Evolutionary conservation across 805 yeast species (phyloP).

Genomic region (Aciculoconidium aculeatum): DNA sequence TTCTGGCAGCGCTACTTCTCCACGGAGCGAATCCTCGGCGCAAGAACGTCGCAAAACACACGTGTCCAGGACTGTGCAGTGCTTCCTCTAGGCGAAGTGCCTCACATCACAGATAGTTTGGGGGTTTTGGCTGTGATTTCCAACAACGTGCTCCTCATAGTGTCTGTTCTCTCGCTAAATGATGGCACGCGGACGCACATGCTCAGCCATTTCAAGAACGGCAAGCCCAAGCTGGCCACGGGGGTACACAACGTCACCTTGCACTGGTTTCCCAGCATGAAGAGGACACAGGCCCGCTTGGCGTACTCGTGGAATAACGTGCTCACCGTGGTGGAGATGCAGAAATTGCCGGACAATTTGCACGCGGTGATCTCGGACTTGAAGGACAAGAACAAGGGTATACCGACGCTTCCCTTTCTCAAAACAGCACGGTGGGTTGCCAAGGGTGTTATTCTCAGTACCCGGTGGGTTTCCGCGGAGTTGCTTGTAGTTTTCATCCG

Average conservation of each 20-base stretch:
- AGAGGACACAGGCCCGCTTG: constrained; percentile 43
- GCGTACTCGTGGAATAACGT: constrained; percentile 69
- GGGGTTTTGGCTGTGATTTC: constrained; percentile 61
- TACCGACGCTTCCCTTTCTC: constrained; percentile 21
- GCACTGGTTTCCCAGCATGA: constrained; percentile 57
- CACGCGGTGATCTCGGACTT: constrained; percentile 20
- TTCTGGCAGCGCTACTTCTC: constrained; percentile 45
- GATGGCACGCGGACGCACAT: constrained; percentile 18
- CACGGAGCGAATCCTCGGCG: constrained; percentile 50
- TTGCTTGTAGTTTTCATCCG: constrained; percentile 20
- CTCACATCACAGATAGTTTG: constrained; percentile 49
- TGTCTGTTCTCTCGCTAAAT: constrained; percentile 48
- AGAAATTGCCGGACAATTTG: constrained; percentile 28
- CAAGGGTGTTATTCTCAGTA: constrained; percentile 31
- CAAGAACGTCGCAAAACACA: constrained; percentile 18
- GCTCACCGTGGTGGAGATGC: constrained; percentile 50
- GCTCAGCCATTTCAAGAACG: constrained; percentile 48
- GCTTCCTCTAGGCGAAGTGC: constrained; percentile 56
- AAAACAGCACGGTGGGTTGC: constrained; percentile 21
- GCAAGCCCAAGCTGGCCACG: constrained; percentile 35
- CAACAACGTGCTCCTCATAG: constrained; percentile 41
- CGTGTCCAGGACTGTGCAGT: constrained; percentile 30
- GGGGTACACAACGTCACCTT: constrained; percentile 14
- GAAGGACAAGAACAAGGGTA: constrained; percentile 33
- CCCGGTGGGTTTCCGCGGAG: constrained; percentile 48